Evolutionary conservation across 495 filamentous ascomycete species (phyloP).

Genomic region (Aspergillus ostianus): DNA sequence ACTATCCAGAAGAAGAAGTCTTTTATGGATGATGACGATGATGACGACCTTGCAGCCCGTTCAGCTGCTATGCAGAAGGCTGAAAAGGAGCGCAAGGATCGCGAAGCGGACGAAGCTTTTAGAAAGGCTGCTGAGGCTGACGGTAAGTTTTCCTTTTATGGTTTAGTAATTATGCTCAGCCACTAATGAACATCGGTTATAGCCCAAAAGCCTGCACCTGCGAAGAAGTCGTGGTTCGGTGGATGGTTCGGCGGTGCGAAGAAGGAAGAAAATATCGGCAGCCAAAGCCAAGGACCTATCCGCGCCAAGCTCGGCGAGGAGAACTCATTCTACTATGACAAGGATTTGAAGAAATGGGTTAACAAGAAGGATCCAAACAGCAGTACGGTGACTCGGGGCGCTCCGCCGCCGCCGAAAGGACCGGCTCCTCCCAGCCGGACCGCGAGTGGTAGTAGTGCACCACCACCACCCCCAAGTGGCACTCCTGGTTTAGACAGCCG

Average conservation of each 20-base stretch:
- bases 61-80: constrained; percentile 53
- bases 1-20: constrained; percentile 67
- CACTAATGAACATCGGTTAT: constrained; percentile 24
- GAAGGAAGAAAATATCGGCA: constrained; percentile 63
- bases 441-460: constrained; percentile 37
- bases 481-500: constrained; percentile 31
- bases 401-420: constrained; percentile 52
- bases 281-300: constrained; percentile 57
- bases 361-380: constrained; percentile 78
- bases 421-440: constrained; percentile 42
- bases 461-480: constrained; percentile 36
- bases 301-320: constrained; percentile 94
- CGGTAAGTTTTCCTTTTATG: constrained; percentile 44
- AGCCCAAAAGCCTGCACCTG: constrained; percentile 41
- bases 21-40: constrained; percentile 73
- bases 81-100: constrained; percentile 52
- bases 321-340: constrained; percentile 89
- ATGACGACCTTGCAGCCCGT: constrained; percentile 46
- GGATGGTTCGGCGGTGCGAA: constrained; percentile 77
- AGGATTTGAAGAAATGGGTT: constrained; percentile 93
- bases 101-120: constrained; percentile 71
- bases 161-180: constrained; percentile 3
- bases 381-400: constrained; percentile 46
- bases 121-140: constrained; percentile 82
- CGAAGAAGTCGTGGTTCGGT: constrained; percentile 81